phyloP scores from a whole-genome alignment of 179 eudicot genomes.

The Sideroxylon spinosum region DNA sequence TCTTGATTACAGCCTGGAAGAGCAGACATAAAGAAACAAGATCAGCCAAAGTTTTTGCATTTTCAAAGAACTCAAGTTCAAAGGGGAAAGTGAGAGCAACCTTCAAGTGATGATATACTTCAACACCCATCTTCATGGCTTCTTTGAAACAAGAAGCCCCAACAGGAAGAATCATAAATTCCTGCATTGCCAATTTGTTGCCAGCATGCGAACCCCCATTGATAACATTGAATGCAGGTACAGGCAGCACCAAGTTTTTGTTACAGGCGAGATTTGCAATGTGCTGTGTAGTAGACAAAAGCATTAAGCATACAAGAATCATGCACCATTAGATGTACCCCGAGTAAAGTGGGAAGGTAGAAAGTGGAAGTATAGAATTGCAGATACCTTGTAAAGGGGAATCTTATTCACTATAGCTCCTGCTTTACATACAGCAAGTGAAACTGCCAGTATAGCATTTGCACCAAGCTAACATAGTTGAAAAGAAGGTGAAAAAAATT shows the following conservation, averaged over 20 bases:
- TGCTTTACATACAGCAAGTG: constrained; percentile 65
- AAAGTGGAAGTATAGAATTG: neutral
- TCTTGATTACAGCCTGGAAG: constrained; percentile 86
- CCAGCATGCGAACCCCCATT: constrained; percentile 98
- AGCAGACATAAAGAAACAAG: constrained; percentile 3
- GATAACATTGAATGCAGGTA: constrained; percentile 95
- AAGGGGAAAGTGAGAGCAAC: constrained; percentile 22
- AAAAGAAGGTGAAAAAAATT: constrained; percentile 7
- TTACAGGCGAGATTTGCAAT: constrained; percentile 85
- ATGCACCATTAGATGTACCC: neutral
- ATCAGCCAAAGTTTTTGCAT: neutral
- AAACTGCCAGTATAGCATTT: constrained; percentile 61
- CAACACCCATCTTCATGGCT: constrained; percentile 98
- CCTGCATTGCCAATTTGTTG: constrained; percentile 97
- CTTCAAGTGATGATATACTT: constrained; percentile 88
- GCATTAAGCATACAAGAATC: constrained; percentile 10
- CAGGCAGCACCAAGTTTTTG: constrained; percentile 81
- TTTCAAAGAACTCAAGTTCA: neutral
- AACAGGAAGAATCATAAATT: constrained; percentile 87
- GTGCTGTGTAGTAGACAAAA: constrained; percentile 48
- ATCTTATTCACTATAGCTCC: constrained; percentile 52
- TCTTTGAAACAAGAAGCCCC: constrained; percentile 87
- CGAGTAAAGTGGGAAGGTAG: neutral
- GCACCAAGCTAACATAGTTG: constrained; percentile 49
- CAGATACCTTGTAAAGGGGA: constrained; percentile 56